A percentile compares a stretch with the other conserved stretches of the same genome.
These are phyloP conservation scores for Sphagnum tenellum DNA, from an alignment of 225 moss, liverwort and hornwort species.

Conservation along the genomic window DNA sequence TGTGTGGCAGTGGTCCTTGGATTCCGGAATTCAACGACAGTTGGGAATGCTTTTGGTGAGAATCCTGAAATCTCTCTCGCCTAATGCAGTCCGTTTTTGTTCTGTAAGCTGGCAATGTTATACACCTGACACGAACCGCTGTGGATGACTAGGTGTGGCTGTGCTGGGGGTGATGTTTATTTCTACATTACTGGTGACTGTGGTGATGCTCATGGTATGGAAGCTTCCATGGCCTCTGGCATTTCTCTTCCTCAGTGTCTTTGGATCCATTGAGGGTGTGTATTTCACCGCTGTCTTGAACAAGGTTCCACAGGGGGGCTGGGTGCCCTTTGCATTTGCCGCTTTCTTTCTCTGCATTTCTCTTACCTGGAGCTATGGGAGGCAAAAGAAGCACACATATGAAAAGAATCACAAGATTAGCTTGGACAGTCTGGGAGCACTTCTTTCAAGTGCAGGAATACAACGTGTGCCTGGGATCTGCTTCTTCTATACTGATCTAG, in stretches of 20 bases:
- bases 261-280: conserved; percentile 50
- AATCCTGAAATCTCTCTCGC: not conserved
- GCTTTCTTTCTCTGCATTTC: conserved; percentile 42
- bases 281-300: conserved; percentile 62
- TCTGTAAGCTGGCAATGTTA: too few relatives aligned
- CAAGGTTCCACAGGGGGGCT: conserved; percentile 79
- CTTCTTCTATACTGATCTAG: conserved; percentile 67
- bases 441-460: conserved; percentile 33
- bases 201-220: conserved; percentile 82
- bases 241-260: conserved; percentile 30
- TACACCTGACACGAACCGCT: too few relatives aligned
- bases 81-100: too few relatives aligned
- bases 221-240: conserved; percentile 40
- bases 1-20: conserved; percentile 58
- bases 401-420: conserved; percentile 47
- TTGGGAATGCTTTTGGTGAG: conserved; percentile 87
- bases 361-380: conserved; percentile 69
- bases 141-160: conserved; percentile 53
- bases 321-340: conserved; percentile 71
- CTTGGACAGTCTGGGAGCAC: conserved; percentile 26
- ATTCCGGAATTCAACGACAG: conserved; percentile 46
- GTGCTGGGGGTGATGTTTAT: conserved; percentile 71
- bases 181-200: conserved; percentile 40
- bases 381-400: conserved; percentile 37
- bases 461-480: conserved; percentile 76